Base-by-base conservation (phyloP, 108 stramenopile species). In the Nitzschia sp. region DNA sequence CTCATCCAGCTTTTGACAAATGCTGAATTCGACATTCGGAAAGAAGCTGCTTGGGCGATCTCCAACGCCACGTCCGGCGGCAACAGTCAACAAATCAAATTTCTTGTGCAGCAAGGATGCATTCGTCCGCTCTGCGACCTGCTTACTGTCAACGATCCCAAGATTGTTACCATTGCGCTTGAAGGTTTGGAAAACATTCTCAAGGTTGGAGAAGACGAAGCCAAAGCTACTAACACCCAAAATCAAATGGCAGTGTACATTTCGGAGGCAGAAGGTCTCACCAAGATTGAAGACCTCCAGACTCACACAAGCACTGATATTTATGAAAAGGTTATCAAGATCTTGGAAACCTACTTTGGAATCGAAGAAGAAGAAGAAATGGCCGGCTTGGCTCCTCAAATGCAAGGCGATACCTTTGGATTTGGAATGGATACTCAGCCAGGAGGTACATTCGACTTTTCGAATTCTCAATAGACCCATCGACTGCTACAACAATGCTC, bases 21-120 rank as follows among this genome's bases (percentile, higher is more conserved):
- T 63, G 97, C 96, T n/a, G 98, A 98, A 69, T 97, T 97, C 63
- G 99, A 99, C 80, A 97, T 99, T 65, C 74, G 95, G n/a, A 98
- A 98, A 83, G 97, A 98, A 77, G 97, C 97, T 11, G 97, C 97
- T 21, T 98, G 99, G 99, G 97, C 97, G 13, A 96, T 99, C 76
- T 94, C 91, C 52, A 99, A 99, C 75, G 99, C 97, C 33, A 98
- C 97, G 0, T 89, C 90, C n/a, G 97, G 99, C 32, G 99, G 99
- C 26, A 97, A 84, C 50, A 78, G 80, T 25, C 81, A 91, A 41
- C 98, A 99, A 78, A 96, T 98, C 72, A 92, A 92, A 63, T 91
- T 96, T 65, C 79, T 98, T 41, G 97, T 98, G 28, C 81, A 86
- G 54, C 89, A 93, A 64, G 97, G 96, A 28, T 96, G 95, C 85